phyloP scores from a whole-genome alignment of 495 filamentous ascomycete genomes.

The Lepraria neglecta region DNA sequence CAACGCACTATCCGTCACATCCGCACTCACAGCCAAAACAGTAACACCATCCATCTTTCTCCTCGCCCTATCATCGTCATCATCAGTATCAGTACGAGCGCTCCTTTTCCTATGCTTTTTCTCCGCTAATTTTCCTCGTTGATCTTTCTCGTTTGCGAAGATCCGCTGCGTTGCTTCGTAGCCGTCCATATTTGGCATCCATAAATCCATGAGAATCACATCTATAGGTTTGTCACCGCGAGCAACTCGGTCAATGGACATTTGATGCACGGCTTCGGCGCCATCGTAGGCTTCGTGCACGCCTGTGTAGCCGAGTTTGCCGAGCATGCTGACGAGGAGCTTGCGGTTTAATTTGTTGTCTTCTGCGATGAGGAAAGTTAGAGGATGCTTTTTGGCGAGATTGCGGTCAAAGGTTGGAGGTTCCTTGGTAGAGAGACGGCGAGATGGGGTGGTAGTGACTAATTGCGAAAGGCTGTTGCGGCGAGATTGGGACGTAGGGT shows the following conservation, averaged over 20 bases:
- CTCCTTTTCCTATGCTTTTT: slow-evolving; percentile 15
- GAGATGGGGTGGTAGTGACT: slow-evolving; percentile 7
- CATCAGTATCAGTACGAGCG: slow-evolving; percentile 12
- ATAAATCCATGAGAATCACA: slow-evolving; percentile 74
- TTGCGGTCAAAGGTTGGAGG: slow-evolving; percentile 28
- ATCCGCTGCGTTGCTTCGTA: slow-evolving; percentile 68
- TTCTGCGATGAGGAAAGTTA: slow-evolving; percentile 70
- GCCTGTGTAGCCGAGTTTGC: slow-evolving; percentile 60
- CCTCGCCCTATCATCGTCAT: slow-evolving; percentile 21
- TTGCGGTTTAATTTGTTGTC: slow-evolving; percentile 78
- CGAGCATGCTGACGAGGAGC: slow-evolving; percentile 62
- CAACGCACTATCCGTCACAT: slow-evolving; percentile 63
- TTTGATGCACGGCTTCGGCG: slow-evolving; percentile 62
- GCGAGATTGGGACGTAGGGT: slow-evolving; percentile 23
- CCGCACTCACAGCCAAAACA: slow-evolving; percentile 69
- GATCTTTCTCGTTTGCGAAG: slow-evolving; percentile 45
- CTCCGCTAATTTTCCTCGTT: neutral
- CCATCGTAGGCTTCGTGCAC: slow-evolving; percentile 69
- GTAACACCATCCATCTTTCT: slow-evolving; percentile 25
- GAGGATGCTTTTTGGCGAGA: slow-evolving; percentile 53
- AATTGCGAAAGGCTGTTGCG: slow-evolving; percentile 25
- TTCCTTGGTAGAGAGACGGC: slow-evolving; percentile 23
- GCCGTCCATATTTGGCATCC: slow-evolving; percentile 82
- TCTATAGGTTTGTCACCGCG: slow-evolving; percentile 44
- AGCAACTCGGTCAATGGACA: slow-evolving; percentile 34